A percentile compares a stretch with the other conserved stretches of the same genome.
Evolutionary conservation across 2,329 filamentous ascomycete species (phyloP).

Genomic region (Diaporthe nobilis): DNA sequence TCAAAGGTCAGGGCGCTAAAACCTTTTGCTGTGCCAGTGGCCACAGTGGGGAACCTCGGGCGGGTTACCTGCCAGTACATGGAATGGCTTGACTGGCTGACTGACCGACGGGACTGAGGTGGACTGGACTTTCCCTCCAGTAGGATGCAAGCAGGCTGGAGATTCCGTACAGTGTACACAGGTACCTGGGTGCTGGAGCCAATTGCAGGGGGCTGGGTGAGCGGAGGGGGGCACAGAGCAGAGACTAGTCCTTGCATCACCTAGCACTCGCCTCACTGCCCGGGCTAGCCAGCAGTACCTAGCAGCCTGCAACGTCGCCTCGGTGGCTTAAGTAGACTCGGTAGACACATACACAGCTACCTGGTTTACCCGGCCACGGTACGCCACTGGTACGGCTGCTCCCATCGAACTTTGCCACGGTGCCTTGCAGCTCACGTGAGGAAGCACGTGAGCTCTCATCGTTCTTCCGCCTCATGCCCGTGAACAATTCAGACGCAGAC

Average conservation of each 20-base stretch:
- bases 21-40: constrained; percentile 28
- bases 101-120: not conserved
- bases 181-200: not conserved
- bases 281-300: not conserved
- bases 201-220: constrained; percentile 5
- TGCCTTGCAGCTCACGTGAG: constrained; percentile 34
- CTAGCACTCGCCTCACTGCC: not conserved
- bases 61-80: not conserved
- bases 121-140: constrained; percentile 2
- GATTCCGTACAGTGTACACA: not conserved
- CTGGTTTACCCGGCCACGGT: not conserved
- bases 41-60: constrained; percentile 22
- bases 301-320: not conserved
- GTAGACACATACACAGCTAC: not conserved
- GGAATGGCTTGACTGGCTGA: not conserved
- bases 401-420: not conserved
- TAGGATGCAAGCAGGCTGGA: not conserved
- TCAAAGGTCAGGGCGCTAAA: constrained; percentile 35
- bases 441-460: not conserved
- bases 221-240: not conserved
- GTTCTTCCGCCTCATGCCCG: not conserved
- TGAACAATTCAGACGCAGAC: not conserved
- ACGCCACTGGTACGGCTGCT: not conserved
- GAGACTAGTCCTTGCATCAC: not conserved
- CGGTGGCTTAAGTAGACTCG: not conserved